Evolutionary conservation across 73 alveolate species (phyloP).

Genomic region (Durusdinium trenchii): DNA sequence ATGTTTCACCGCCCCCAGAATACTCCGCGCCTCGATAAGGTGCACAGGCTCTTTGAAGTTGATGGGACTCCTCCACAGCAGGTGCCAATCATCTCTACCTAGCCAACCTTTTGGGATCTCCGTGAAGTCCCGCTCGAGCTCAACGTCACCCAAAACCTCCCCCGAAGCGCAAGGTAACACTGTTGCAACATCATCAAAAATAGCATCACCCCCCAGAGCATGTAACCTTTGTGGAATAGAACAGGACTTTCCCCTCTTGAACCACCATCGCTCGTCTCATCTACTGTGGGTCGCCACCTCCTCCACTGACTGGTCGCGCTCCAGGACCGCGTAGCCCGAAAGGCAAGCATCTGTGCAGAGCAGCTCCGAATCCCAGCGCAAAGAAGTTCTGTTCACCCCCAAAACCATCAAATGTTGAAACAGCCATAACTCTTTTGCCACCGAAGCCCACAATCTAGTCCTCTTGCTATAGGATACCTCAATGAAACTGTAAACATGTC

Average conservation of each 20-base stretch:
- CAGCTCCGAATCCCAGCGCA: background rate
- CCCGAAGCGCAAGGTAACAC: background rate
- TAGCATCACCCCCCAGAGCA: background rate
- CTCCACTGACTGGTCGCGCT: background rate
- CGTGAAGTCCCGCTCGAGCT: background rate
- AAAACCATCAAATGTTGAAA: background rate
- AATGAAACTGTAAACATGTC: background rate
- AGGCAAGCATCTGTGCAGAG: background rate
- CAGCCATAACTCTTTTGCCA: background rate
- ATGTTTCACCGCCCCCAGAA: background rate
- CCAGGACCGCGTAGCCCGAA: conserved; percentile 14
- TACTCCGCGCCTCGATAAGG: background rate
- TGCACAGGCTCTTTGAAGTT: background rate
- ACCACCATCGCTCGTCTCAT: conserved; percentile 53
- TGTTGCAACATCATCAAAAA: background rate
- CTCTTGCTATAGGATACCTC: background rate
- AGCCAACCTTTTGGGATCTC: background rate
- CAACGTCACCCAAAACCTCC: background rate
- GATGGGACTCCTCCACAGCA: background rate
- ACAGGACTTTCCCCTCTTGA: background rate
- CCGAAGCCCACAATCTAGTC: background rate
- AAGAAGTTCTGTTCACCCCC: background rate
- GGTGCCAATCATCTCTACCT: background rate
- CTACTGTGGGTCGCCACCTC: background rate
- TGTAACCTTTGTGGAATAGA: background rate